These are phyloP conservation scores for Trichoderma erinaceum DNA, from an alignment of 495 filamentous ascomycete genomes.

Conservation along the genomic window DNA sequence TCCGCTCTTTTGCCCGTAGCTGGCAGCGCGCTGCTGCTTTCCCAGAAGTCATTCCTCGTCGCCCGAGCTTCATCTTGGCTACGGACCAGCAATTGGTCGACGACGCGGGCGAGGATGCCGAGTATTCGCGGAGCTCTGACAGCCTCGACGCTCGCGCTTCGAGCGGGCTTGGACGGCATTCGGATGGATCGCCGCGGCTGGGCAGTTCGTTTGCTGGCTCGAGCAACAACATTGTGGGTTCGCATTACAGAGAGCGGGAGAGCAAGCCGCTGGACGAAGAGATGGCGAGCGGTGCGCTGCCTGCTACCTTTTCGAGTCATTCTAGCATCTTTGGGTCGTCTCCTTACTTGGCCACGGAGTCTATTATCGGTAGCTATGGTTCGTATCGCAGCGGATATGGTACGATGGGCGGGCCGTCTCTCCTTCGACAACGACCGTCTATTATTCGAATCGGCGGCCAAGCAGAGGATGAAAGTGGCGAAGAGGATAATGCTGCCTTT, in stretches of 20 bases:
- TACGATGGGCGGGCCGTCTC: conserved; percentile 58
- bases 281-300: conserved; percentile 28
- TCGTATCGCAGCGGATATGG: conserved; percentile 58
- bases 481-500: conserved; percentile 47
- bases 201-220: conserved; percentile 20
- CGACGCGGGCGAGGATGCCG: conserved; percentile 28
- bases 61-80: conserved; percentile 61
- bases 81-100: conserved; percentile 38
- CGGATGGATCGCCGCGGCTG: conserved; percentile 28
- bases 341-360: conserved; percentile 57
- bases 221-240: neutral
- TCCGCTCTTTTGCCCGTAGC: conserved; percentile 88
- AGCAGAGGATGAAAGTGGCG: neutral
- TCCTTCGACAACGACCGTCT: conserved; percentile 48
- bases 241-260: conserved; percentile 32
- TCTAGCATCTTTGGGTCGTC: conserved; percentile 55
- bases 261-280: conserved; percentile 37
- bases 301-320: conserved; percentile 28
- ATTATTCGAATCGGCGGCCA: neutral
- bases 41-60: conserved; percentile 71
- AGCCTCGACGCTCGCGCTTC: conserved; percentile 29
- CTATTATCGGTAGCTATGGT: conserved; percentile 61
- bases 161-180: conserved; percentile 36
- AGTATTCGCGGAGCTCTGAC: conserved; percentile 30
- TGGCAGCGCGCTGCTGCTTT: conserved; percentile 92